These are phyloP conservation scores for Arabidopsis arenosa DNA, from an alignment of 345 rosid species.

Conservation along the genomic window DNA sequence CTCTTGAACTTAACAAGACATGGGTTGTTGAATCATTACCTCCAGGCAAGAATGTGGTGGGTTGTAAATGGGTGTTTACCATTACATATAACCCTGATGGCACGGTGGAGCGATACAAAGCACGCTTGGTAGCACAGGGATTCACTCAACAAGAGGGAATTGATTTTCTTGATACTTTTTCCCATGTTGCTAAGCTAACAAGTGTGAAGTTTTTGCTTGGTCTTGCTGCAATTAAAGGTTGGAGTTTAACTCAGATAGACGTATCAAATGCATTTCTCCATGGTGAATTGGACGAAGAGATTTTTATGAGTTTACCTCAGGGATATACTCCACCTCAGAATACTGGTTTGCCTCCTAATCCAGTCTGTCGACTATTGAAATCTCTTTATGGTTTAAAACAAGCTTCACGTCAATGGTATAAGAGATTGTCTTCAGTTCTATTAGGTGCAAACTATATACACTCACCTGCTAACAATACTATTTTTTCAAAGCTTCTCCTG, in stretches of 20 bases:
- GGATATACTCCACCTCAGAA: not conserved
- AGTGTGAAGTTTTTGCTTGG: not conserved
- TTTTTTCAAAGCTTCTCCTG: no score
- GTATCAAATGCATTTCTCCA: not conserved
- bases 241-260: not conserved
- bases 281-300: not conserved
- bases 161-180: not conserved
- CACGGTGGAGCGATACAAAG: not conserved
- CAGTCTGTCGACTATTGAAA: rapidly evolving
- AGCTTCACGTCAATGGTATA: not conserved
- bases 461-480: no score
- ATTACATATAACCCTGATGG: not conserved
- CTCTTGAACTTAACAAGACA: not conserved
- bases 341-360: not conserved
- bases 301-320: not conserved
- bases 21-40: not conserved
- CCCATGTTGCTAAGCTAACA: not conserved
- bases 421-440: rapidly evolving
- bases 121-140: not conserved
- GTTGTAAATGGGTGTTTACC: not conserved
- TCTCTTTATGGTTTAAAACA: not conserved
- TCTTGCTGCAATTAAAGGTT: not conserved
- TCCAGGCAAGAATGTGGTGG: not conserved
- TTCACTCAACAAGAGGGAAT: not conserved
- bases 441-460: no score